Evolutionary conservation across 345 rosid species (phyloP), one percentile per base, ranked within the genome.

Genomic region (Reutealis trisperma): DNA sequence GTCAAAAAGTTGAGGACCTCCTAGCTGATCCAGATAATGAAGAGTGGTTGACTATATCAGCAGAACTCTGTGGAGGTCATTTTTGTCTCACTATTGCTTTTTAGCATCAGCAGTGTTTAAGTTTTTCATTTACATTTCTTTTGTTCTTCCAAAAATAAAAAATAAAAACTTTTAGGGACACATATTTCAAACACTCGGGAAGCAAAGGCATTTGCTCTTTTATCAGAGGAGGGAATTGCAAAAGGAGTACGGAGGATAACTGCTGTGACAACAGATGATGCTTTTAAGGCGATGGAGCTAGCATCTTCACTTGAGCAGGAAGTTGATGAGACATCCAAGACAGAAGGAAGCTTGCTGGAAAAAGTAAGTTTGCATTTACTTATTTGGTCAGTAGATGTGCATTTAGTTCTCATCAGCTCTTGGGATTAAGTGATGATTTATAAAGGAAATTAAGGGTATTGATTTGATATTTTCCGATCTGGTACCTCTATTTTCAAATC

Each of bases 41-140:
- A 78, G 88, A 91, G 70, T 96, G 98, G 97, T 76, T 63, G 81
- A 87, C 83, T 19, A 69, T 88, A 68, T 94, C 97, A 19, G 82
- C 95, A 27, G 98, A 96, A 86, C 89, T 96, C 57, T 96, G 97
- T 82, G 99, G 98, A 94, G 99, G 99, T 93, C 27, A 27, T 71
- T 37, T 37, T 37, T 76, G 44, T 85, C n/a, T 64, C 76, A 37
- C 14, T 34, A 49, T 37, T 37, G 63, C 32, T 74, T 62, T 59
- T 5, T n/a, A 45, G 8, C 19, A 13, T 37, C 24, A 3, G 27
- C 44, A 75, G 74, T 70, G 73, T 72, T 66, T 70, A 63, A 49
- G 66, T 81, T 55, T 58, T 72, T 67, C 76, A 34, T 63, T 82
- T 79, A 85, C 18, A 30, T 63, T 68, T 14, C 41, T 37, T 37